Evolutionary conservation across 192 early-diverging fungal species (phyloP).

Genomic region (Umbelopsis isabellina): DNA sequence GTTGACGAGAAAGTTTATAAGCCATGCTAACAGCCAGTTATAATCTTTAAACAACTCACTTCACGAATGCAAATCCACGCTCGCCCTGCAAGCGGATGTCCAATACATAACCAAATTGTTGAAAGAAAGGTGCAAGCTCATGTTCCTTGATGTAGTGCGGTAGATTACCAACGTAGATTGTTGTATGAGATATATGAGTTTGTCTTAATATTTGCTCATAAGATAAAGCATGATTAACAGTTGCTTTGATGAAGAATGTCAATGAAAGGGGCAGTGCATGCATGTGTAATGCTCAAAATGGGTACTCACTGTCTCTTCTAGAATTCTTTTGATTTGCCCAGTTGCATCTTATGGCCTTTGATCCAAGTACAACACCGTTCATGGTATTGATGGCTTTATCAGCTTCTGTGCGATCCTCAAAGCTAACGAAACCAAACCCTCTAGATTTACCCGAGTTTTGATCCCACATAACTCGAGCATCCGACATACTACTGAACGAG

Average conservation of each 20-base stretch:
- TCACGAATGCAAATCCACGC: slow-evolving; percentile 90
- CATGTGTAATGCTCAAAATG: neutral
- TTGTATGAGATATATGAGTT: slow-evolving; percentile 78
- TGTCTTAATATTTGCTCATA: slow-evolving; percentile 71
- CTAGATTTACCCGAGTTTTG: slow-evolving; percentile 84
- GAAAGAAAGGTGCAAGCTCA: slow-evolving; percentile 72
- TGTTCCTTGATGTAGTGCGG: slow-evolving; percentile 70
- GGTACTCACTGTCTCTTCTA: slow-evolving; percentile 6
- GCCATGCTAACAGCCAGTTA: neutral
- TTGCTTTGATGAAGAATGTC: neutral
- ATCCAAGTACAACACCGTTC: slow-evolving; percentile 89
- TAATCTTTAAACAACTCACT: slow-evolving; percentile 45
- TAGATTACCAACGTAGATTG: slow-evolving; percentile 89
- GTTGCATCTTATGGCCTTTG: slow-evolving; percentile 85
- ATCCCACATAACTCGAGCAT: slow-evolving; percentile 96
- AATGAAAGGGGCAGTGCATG: neutral
- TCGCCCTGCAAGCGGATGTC: slow-evolving; percentile 87
- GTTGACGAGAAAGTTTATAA: neutral
- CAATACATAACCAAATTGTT: slow-evolving; percentile 74
- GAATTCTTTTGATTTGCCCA: slow-evolving; percentile 88
- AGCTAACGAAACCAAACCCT: slow-evolving; percentile 92
- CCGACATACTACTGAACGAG: slow-evolving; percentile 74
- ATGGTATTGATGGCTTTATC: slow-evolving; percentile 83
- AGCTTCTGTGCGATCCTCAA: slow-evolving; percentile 84
- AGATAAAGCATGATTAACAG: slow-evolving; percentile 41